Base-by-base conservation (phyloP, 2,329 filamentous ascomycete species). In the Tolypocladium album region DNA sequence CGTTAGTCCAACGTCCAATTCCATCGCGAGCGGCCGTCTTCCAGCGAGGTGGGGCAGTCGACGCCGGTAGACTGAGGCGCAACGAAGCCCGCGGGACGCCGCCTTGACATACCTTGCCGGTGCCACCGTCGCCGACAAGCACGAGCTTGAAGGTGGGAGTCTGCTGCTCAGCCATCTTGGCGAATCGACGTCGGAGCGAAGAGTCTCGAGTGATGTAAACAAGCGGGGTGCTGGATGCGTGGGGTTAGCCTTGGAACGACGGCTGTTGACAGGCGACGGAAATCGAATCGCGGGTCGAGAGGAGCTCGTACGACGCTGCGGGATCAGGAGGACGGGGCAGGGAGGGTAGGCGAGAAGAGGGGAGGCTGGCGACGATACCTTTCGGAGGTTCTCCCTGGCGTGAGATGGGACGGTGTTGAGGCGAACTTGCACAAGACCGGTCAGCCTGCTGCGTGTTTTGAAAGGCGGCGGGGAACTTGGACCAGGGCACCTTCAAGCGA, bases 51-150 rank as follows among this genome's bases (percentile, higher is more conserved):
- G 67, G 67, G 67, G 60, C 59, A 63, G 59, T 64, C 60, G 59
- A 60, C 52, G 62, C 58, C 60, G 52, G 56, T 63, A 60, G 63
- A 67, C 61, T 62, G 65, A 59, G 63, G 64, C 64, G 65, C 59
- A 57, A 52, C 56, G 52, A 58, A 59, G 42, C 43, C 45, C 63
- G 63, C 66, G 61, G 59, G 61, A 63, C 64, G 64, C 61, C 55
- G 64, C 55, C 58, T 59, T 56, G n/a, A 74, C 72, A 64, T 64
- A 95, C 94, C 92, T 99, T 99, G 82, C 94, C 94, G 73, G 94
- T 99, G 85, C 94, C 94, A 80, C 94, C 94, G 77, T 99, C 94
- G 78, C 94, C 94, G 74, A 99, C 94, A 80, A 99, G 91, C 77
- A 99, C 94, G 73, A 99, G 90, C 90, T 99, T 99, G 89, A 99